Evolutionary conservation across 768 basidiomycete genomes (phyloP).

Genomic region (Russula brevipes): DNA sequence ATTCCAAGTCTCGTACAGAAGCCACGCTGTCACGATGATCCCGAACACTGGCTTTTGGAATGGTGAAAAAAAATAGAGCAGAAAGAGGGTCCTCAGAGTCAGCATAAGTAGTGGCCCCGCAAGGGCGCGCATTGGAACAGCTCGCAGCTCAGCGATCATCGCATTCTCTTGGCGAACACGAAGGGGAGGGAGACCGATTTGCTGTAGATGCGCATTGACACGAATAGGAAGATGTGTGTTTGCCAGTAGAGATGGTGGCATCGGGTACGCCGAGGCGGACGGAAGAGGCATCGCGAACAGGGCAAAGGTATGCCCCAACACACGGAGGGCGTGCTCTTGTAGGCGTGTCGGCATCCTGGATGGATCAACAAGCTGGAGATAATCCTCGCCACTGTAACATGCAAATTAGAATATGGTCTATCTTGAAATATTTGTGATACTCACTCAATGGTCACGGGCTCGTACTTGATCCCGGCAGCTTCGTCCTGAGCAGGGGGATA

Average conservation of each 20-base stretch:
- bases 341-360: conserved; percentile 21
- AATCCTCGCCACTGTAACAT: conserved; percentile 21
- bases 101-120: conserved; percentile 24
- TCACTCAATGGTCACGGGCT: conserved; percentile 19
- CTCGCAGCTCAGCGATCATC: conserved; percentile 23
- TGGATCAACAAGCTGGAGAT: conserved; percentile 20
- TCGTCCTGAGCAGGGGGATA: conserved; percentile 19
- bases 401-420: not conserved
- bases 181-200: conserved; percentile 22
- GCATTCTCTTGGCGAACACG: conserved; percentile 22
- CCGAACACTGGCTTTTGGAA: conserved; percentile 25
- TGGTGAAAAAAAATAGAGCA: conserved; percentile 26
- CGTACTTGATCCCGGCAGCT: conserved; percentile 22
- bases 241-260: not conserved
- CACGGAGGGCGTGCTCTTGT: conserved; percentile 23
- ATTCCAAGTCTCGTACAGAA: conserved; percentile 26
- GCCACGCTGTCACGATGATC: conserved; percentile 21
- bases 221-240: conserved; percentile 17
- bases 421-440: not conserved
- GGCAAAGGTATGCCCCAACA: conserved; percentile 23
- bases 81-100: conserved; percentile 20
- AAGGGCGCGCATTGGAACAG: conserved; percentile 24
- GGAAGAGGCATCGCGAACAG: conserved; percentile 18
- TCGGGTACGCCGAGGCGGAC: not conserved
- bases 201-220: conserved; percentile 22